Conservation (phyloP, 257 asterid genomes). For the Solanum habrochaites region DNA sequence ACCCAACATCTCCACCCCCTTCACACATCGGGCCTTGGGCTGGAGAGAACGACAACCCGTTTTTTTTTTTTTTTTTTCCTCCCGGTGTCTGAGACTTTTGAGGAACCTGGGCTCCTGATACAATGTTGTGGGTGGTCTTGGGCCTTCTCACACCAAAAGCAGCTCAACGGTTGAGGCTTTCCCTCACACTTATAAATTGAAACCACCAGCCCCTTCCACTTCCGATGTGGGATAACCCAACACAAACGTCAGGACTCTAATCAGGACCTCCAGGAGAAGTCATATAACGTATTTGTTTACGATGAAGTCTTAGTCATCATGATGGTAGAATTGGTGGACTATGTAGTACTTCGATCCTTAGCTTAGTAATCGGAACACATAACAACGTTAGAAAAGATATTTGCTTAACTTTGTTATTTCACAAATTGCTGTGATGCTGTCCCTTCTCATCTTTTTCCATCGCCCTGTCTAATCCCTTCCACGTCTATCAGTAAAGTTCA, state of each 20-base stretch:
- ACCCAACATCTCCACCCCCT: too few relatives aligned
- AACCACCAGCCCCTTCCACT: too few relatives aligned
- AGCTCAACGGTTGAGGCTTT: too few relatives aligned
- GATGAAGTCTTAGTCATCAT: background rate
- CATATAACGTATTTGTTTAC: background rate
- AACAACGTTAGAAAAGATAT: background rate
- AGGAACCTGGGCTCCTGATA: too few relatives aligned
- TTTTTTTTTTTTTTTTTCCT: too few relatives aligned
- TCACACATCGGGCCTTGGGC: too few relatives aligned
- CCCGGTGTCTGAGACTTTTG: too few relatives aligned
- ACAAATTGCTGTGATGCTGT: background rate
- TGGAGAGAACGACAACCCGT: too few relatives aligned
- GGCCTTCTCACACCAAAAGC: too few relatives aligned
- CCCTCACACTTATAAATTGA: too few relatives aligned
- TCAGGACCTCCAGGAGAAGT: background rate
- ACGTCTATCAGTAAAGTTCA: background rate
- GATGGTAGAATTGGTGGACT: background rate
- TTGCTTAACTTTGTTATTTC: background rate
- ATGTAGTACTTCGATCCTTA: background rate
- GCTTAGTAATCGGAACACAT: background rate
- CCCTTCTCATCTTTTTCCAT: background rate
- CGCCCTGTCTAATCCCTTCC: background rate
- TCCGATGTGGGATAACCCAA: too few relatives aligned
- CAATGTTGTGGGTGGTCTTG: too few relatives aligned
- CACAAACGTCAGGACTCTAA: background rate